These are phyloP conservation scores for Phytophthora nicotianae DNA, from an alignment of 352 stramenopile genomes.

Conservation along the genomic window DNA sequence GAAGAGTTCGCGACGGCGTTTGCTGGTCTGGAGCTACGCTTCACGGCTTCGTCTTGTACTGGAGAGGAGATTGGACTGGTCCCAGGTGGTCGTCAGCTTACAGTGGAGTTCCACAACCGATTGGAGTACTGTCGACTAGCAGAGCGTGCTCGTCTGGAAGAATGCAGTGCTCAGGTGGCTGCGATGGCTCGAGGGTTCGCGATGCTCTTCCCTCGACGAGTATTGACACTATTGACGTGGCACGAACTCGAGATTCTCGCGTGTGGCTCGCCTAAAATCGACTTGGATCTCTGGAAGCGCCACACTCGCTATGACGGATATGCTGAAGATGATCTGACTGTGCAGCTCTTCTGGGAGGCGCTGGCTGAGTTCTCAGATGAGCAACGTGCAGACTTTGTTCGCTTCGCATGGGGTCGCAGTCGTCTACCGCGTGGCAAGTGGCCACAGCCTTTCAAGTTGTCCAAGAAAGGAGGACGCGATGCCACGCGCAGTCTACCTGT, in stretches of 20 bases:
- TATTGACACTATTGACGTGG: slow-evolving; percentile 89
- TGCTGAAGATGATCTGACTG: slow-evolving; percentile 76
- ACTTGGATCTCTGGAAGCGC: slow-evolving; percentile 86
- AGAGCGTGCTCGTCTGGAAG: slow-evolving; percentile 79
- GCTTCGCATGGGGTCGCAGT: slow-evolving; percentile 94
- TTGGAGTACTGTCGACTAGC: slow-evolving; percentile 84
- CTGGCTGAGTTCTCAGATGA: slow-evolving; percentile 89
- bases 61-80: slow-evolving; percentile 85
- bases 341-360: slow-evolving; percentile 91
- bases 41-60: slow-evolving; percentile 86
- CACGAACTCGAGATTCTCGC: slow-evolving; percentile 92
- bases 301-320: slow-evolving; percentile 92
- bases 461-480: slow-evolving; percentile 87
- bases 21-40: slow-evolving; percentile 74
- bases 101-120: slow-evolving; percentile 87
- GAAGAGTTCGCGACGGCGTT: slow-evolving; percentile 84
- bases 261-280: slow-evolving; percentile 91
- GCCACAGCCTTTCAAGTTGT: slow-evolving; percentile 92
- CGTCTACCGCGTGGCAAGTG: slow-evolving; percentile 90
- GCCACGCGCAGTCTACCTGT: slow-evolving; percentile 86
- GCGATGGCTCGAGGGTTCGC: slow-evolving; percentile 85
- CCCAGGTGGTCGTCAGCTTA: slow-evolving; percentile 60
- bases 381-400: slow-evolving; percentile 90
- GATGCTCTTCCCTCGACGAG: slow-evolving; percentile 84
- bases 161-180: slow-evolving; percentile 70